phyloP scores from a whole-genome alignment of 1,284 basidiomycete genomes.

The Moniliella sp. region DNA sequence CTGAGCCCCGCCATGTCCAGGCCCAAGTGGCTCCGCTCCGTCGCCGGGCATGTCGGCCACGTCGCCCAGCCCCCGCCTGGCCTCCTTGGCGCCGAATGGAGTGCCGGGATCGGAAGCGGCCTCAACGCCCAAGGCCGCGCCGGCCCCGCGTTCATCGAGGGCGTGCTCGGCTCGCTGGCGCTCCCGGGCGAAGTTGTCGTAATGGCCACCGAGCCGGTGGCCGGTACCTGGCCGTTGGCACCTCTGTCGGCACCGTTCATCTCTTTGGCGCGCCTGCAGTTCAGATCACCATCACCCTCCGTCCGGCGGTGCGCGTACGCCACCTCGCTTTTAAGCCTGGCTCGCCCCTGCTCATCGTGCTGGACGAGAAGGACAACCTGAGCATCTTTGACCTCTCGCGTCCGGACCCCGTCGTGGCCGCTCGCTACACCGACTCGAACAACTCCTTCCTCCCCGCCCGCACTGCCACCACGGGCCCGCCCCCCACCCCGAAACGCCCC shows the following conservation, averaged over 20 bases:
- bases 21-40: no score
- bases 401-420: slow-evolving; percentile 32
- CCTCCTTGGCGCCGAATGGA: no score
- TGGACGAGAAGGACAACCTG: slow-evolving; percentile 48
- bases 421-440: slow-evolving; percentile 6
- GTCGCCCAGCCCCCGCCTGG: no score
- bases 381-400: slow-evolving; percentile 49
- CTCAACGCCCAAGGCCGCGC: no score
- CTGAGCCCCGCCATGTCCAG: no score
- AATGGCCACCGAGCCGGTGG: slow-evolving; percentile 26
- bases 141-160: slow-evolving; percentile 23
- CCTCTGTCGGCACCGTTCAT: slow-evolving; percentile 41
- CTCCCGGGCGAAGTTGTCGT: slow-evolving; percentile 29
- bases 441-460: slow-evolving; percentile 4
- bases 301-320: slow-evolving; percentile 41
- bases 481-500: slow-evolving; percentile 10
- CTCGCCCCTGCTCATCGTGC: slow-evolving; percentile 43
- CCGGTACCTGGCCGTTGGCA: slow-evolving; percentile 35
- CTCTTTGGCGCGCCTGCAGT: slow-evolving; percentile 49
- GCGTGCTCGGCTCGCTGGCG: slow-evolving; percentile 21
- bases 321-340: slow-evolving; percentile 47
- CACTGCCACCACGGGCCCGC: slow-evolving; percentile 20
- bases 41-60: no score
- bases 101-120: no score
- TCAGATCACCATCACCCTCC: slow-evolving; percentile 40